Percentiles rank a stretch among this genome's conserved stretches.
phyloP scores from a whole-genome alignment of 148 eudicot genomes.

The Arbutus unedo region DNA sequence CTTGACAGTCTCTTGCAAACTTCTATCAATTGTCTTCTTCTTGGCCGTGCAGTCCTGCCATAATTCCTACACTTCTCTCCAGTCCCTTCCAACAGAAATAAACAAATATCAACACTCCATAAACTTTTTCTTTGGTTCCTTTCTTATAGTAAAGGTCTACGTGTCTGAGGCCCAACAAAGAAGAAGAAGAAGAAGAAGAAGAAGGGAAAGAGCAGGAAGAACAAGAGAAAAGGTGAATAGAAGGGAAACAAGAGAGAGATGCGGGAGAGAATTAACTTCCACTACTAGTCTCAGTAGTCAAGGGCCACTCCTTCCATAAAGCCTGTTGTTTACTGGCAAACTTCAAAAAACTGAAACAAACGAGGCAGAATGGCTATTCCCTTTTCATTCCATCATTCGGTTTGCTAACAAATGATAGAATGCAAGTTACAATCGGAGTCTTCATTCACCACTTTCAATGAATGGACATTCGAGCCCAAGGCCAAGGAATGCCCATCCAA shows the following conservation, averaged over 20 bases:
- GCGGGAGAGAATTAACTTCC: background rate
- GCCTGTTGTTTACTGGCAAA: background rate
- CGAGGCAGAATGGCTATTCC: too few species aligned
- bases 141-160: background rate
- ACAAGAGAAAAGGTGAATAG: background rate
- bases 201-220: background rate
- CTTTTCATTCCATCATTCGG: too few species aligned
- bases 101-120: background rate
- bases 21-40: background rate
- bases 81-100: background rate
- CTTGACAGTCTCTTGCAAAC: background rate
- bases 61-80: background rate
- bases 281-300: background rate
- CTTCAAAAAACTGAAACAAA: background rate
- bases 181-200: background rate
- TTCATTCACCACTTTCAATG: too few species aligned
- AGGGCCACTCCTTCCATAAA: background rate
- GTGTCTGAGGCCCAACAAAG: background rate
- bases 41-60: background rate
- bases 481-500: too few species aligned
- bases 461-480: too few species aligned
- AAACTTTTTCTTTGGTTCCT: background rate
- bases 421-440: too few species aligned
- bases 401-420: too few species aligned
- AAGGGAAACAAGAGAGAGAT: background rate